Percentiles rank a stretch among this genome's conserved stretches.
These are phyloP conservation scores for Mercurialis annua DNA, from an alignment of 345 rosid genomes.

Conservation along the genomic window DNA sequence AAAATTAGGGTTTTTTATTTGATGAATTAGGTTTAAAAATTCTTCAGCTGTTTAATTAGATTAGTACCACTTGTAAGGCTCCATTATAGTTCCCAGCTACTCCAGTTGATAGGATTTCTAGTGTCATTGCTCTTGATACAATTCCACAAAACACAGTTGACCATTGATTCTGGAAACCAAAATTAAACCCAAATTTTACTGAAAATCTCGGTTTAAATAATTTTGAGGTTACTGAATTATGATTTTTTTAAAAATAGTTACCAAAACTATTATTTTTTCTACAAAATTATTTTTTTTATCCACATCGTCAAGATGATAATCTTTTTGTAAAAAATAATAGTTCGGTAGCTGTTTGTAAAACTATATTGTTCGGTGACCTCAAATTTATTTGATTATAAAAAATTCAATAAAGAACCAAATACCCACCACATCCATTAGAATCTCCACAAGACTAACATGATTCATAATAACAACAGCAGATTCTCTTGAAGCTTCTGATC, in stretches of 20 bases:
- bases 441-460: slow-evolving; percentile 77
- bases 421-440: slow-evolving; percentile 90
- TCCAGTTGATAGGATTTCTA: slow-evolving; percentile 88
- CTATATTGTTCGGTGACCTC: too few species aligned
- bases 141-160: slow-evolving; percentile 78
- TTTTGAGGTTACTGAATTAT: too few species aligned
- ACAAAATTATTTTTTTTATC: too few species aligned
- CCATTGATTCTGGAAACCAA: slow-evolving; percentile 68
- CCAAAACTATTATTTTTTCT: too few species aligned
- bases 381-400: too few species aligned
- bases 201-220: too few species aligned
- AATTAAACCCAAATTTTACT: background rate
- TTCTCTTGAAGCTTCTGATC: slow-evolving; percentile 85
- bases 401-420: background rate
- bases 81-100: slow-evolving; percentile 98
- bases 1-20: background rate
- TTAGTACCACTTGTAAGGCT: slow-evolving; percentile 89
- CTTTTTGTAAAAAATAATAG: too few species aligned
- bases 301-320: too few species aligned
- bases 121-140: slow-evolving; percentile 87
- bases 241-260: too few species aligned
- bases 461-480: slow-evolving; percentile 80
- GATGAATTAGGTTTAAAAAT: background rate
- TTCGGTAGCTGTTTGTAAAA: too few species aligned
- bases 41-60: background rate